Evolutionary conservation across 768 basidiomycete genomes (phyloP).

Genomic region (Tricholoma flavovirens): DNA sequence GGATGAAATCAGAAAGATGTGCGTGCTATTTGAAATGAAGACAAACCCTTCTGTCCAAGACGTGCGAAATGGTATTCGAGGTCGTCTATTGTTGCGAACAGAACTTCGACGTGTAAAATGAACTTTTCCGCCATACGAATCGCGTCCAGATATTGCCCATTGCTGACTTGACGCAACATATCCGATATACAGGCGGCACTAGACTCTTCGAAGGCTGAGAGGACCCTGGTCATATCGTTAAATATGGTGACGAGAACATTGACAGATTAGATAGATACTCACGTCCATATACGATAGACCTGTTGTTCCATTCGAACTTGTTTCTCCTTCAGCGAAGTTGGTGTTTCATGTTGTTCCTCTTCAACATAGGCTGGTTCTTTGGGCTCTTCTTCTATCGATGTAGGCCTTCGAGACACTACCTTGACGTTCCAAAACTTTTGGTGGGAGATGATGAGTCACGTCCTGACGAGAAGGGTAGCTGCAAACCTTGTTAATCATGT

Average conservation of each 20-base stretch:
- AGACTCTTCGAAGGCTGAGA: conserved; percentile 98
- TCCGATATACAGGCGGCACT: conserved; percentile 98
- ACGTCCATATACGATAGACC: conserved; percentile 99
- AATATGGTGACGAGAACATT: conserved; percentile 8
- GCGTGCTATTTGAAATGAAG: background rate
- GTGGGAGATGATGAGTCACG: background rate
- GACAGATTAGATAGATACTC: conserved; percentile 27
- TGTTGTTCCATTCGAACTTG: conserved; percentile 95
- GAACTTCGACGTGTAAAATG: conserved; percentile 94
- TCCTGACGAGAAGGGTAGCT: conserved; percentile 1
- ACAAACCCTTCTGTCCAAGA: conserved; percentile 79
- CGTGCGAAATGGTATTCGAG: conserved; percentile 83
- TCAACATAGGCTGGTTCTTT: conserved; percentile 56
- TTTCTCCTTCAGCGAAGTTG: conserved; percentile 77
- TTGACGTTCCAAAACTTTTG: conserved; percentile 99
- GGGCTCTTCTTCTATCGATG: conserved; percentile 45
- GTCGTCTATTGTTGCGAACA: conserved; percentile 96
- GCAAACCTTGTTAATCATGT: conserved; percentile 98
- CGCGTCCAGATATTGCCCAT: conserved; percentile 91
- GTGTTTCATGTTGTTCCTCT: conserved; percentile 78
- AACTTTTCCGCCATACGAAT: conserved; percentile 99
- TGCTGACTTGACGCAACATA: conserved; percentile 97
- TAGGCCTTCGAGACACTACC: conserved; percentile 69
- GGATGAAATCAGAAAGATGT: conserved; percentile 12
- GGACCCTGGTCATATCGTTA: conserved; percentile 46